A percentile compares a stretch with the other conserved stretches of the same genome.
phyloP scores from a whole-genome alignment of 2,329 filamentous ascomycete species.

The Colletotrichum caudatum region DNA sequence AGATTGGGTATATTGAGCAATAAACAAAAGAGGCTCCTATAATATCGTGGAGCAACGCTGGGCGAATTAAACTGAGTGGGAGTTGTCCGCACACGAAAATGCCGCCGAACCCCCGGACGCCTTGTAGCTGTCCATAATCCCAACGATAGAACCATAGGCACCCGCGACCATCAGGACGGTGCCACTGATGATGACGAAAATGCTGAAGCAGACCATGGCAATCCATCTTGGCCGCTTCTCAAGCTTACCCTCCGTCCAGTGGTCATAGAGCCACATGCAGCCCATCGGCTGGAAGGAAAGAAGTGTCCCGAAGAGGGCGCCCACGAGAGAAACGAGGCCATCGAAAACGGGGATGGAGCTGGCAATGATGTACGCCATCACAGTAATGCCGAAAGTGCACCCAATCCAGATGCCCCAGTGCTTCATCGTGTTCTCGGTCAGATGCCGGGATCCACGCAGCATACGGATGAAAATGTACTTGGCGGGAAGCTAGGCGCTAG shows the following conservation, averaged over 20 bases:
- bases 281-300: slow-evolving; percentile 49
- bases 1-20: slow-evolving; percentile 17
- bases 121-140: slow-evolving; percentile 54
- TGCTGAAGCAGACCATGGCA: slow-evolving; percentile 45
- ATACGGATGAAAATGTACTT: slow-evolving; percentile 48
- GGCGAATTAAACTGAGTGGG: slow-evolving; percentile 45
- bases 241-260: slow-evolving; percentile 49
- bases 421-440: slow-evolving; percentile 46
- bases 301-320: slow-evolving; percentile 46
- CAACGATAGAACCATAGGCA: slow-evolving; percentile 58
- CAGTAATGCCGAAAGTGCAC: slow-evolving; percentile 45
- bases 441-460: slow-evolving; percentile 48
- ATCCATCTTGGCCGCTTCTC: slow-evolving; percentile 35
- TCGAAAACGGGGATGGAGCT: slow-evolving; percentile 49
- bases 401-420: slow-evolving; percentile 51
- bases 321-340: slow-evolving; percentile 46
- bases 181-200: slow-evolving; percentile 51
- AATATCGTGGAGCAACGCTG: background rate
- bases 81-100: slow-evolving; percentile 60
- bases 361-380: slow-evolving; percentile 48
- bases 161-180: slow-evolving; percentile 58
- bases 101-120: slow-evolving; percentile 51
- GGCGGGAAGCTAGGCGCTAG: slow-evolving; percentile 38
- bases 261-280: slow-evolving; percentile 58
- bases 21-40: background rate